phyloP scores from a whole-genome alignment of 108 stramenopile genomes.

The Seminavis robusta region DNA sequence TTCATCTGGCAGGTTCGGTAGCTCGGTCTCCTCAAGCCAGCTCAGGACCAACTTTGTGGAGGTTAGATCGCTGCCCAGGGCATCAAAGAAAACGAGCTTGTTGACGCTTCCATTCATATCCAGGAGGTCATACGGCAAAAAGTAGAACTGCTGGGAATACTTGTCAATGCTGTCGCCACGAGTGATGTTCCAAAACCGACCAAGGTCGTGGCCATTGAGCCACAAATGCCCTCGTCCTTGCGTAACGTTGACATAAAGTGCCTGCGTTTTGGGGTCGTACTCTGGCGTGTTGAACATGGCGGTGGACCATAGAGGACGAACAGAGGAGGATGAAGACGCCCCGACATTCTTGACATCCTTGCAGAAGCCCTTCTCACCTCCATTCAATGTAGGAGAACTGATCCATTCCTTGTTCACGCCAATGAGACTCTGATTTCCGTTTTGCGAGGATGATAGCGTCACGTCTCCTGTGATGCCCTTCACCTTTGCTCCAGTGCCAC shows the following conservation, averaged over 20 bases:
- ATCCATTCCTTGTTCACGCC: constrained; percentile 21
- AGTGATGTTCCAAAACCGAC: constrained; percentile 60
- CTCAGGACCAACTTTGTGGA: constrained; percentile 17
- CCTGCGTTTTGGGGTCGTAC: constrained; percentile 9
- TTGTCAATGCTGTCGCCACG: constrained; percentile 13
- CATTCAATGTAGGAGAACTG: constrained; percentile 32
- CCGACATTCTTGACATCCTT: background rate
- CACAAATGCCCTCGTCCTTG: constrained; percentile 45
- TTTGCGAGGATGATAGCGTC: background rate
- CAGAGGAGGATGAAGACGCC: background rate
- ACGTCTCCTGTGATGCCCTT: constrained; percentile 44
- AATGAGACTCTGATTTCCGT: background rate
- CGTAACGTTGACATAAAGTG: constrained; percentile 27
- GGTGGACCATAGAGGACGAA: constrained; percentile 24
- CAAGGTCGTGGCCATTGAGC: constrained; percentile 57
- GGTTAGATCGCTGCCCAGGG: constrained; percentile 11
- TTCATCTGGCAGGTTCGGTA: constrained; percentile 21
- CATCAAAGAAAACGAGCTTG: constrained; percentile 34
- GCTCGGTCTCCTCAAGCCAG: constrained; percentile 9
- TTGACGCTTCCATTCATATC: constrained; percentile 26
- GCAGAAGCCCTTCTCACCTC: constrained; percentile 3
- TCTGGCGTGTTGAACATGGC: constrained; percentile 34
- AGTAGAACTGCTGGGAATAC: constrained; percentile 37
- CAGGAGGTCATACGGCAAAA: constrained; percentile 38
- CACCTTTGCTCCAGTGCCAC: constrained; percentile 23